Base-by-base conservation (phyloP, 371 early-diverging fungal genomes). In the Syncephalastrum monosporum region DNA sequence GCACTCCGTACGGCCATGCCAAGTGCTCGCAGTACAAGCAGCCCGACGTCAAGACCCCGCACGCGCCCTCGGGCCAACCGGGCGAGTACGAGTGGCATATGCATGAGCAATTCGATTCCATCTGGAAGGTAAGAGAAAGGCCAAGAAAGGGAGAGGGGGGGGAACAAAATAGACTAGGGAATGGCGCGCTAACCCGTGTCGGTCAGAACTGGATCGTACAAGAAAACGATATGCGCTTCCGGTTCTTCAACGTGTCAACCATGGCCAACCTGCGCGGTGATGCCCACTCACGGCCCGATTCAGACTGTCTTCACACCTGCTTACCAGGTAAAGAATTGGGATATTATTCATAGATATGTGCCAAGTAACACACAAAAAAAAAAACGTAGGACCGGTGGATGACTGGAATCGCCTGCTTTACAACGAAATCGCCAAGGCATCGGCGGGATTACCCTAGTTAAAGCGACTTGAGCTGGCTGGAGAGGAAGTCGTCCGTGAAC, bases 401-500 rank as follows among this genome's bases (percentile, higher is more conserved):
- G 69, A 74, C 21, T 77, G 78, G 78, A 77, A 74, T 55, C 61
- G 64, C 47, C 61, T 77, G 3, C 50, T 77, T 3, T 67, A 64
- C 42, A 68, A 66, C 55, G 77, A 77, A 63, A 68, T 72, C 15
- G 64, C 63, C 42, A 33, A 43, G 41, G 59, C 43, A 5, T 46
- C 55, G 41, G 57, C 55, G 13, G 17, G 42, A 33, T 24, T 16
- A 23, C 41, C 47, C 16, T 48, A 47, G 17, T 51, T 51, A 51
- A 21, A 51, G 38, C 14, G 21, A 27, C 38, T 51, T 51, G 17
- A 51, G 51, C 38, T 51, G 33, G 51, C 51, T 51, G 52, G n/a
- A 16, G 15, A 88, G 56, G 72, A 81, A 88, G 27, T 80, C 72
- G 15, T 79, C 77, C 1, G 73, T 82, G 23, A 88, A 62, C 1